Evolutionary conservation across 306 rosid genomes (phyloP).

Genomic region (Begonia fuchsioides): DNA sequence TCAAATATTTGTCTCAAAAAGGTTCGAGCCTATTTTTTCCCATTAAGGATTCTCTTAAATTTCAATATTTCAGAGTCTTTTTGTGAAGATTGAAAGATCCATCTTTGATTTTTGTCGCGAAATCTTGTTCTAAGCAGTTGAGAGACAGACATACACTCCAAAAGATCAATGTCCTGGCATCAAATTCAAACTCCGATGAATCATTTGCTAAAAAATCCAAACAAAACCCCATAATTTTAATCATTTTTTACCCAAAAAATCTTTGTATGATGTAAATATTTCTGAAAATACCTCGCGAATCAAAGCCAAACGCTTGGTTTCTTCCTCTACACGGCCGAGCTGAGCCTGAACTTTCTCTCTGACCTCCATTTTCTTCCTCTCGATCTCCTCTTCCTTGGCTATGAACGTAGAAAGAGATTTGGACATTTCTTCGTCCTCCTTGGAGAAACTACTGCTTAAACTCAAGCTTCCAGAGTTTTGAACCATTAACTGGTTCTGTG

Average conservation of each 20-base stretch:
- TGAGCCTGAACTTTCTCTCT: conserved; percentile 82
- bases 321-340: conserved; percentile 88
- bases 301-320: conserved; percentile 79
- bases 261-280: no score
- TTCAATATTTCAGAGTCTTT: no score
- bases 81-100: no score
- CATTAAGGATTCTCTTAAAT: no score
- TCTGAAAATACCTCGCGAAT: conserved; percentile 66
- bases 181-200: background rate
- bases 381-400: conserved; percentile 95
- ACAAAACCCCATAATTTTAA: background rate
- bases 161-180: background rate
- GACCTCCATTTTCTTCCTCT: conserved; percentile 88
- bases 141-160: no score
- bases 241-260: background rate
- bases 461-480: conserved; percentile 78
- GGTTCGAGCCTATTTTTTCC: no score
- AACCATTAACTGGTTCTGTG: conserved; percentile 38
- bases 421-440: conserved; percentile 95
- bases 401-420: conserved; percentile 78
- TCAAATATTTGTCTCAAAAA: no score
- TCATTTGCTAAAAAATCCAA: background rate
- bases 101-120: no score
- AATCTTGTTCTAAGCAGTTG: no score
- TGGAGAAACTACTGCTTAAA: conserved; percentile 81